phyloP scores from a whole-genome alignment of 2,329 filamentous ascomycete species.

The Claviceps purpurea region DNA sequence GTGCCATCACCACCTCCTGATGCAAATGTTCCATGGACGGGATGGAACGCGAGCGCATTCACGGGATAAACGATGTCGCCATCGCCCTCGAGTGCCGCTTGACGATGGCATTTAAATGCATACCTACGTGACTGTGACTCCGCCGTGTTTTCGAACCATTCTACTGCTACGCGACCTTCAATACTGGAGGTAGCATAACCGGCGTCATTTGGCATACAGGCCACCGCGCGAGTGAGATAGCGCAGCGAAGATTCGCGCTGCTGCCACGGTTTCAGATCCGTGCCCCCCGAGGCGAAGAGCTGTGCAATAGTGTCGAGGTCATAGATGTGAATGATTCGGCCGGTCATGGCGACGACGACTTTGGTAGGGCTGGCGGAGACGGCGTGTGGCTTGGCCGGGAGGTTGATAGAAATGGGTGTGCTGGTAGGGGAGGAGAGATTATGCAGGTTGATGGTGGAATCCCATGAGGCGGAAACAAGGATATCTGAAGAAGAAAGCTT shows the following conservation, averaged over 20 bases:
- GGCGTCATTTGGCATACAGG: constrained; percentile 92
- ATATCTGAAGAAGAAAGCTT: constrained; percentile 35
- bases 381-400: constrained; percentile 82
- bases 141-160: constrained; percentile 87
- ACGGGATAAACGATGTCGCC: constrained; percentile 83
- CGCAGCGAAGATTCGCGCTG: constrained; percentile 86
- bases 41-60: constrained; percentile 81
- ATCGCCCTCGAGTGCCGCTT: constrained; percentile 48
- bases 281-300: constrained; percentile 31
- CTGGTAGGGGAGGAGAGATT: constrained; percentile 40
- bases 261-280: constrained; percentile 69
- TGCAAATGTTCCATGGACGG: constrained; percentile 70
- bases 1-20: constrained; percentile 82
- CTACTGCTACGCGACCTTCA: constrained; percentile 88
- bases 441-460: constrained; percentile 79
- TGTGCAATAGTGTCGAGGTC: constrained; percentile 57
- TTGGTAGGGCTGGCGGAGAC: constrained; percentile 66
- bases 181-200: constrained; percentile 90
- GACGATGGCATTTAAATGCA: constrained; percentile 95
- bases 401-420: constrained; percentile 48
- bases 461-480: constrained; percentile 86
- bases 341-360: constrained; percentile 90
- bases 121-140: constrained; percentile 90
- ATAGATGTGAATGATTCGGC: constrained; percentile 88
- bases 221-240: constrained; percentile 85